These are phyloP conservation scores for Chenopodium formosanum DNA, from an alignment of 148 eudicot species.

Conservation along the genomic window DNA sequence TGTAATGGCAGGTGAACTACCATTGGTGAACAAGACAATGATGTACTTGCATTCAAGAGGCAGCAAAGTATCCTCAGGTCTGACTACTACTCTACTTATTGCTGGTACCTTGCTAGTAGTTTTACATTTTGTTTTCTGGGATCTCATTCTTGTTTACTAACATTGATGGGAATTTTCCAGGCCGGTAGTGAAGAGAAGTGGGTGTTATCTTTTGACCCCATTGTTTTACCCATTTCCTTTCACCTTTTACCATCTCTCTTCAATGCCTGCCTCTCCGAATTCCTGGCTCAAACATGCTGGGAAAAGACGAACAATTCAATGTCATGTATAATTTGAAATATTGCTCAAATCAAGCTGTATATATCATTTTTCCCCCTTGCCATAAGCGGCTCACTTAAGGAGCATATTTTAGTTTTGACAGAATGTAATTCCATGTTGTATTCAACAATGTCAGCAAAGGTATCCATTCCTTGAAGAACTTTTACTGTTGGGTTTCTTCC, in stretches of 20 bases:
- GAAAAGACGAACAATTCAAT: conserved; percentile 14
- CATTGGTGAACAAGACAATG: conserved; percentile 83
- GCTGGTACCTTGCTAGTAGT: conserved; percentile 17
- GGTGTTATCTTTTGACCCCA: conserved; percentile 16
- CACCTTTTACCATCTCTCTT: conserved; percentile 12
- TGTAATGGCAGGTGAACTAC: conserved; percentile 73
- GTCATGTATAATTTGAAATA: conserved; percentile 16
- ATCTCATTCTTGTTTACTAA: conserved; percentile 22
- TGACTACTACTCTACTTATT: conserved; percentile 25
- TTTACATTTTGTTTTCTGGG: conserved; percentile 20
- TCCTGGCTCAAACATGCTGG: conserved; percentile 3
- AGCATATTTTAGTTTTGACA: conserved; percentile 2
- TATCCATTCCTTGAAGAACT: background rate
- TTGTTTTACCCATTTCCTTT: background rate
- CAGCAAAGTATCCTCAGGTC: conserved; percentile 37
- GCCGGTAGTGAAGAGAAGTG: conserved; percentile 33
- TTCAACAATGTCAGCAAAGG: background rate
- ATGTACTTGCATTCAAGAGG: conserved; percentile 56
- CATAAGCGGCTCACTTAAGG: conserved; percentile 8
- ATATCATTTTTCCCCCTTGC: background rate
- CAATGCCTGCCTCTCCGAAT: background rate
- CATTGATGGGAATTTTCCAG: conserved; percentile 32
- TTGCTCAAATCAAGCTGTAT: conserved; percentile 23
- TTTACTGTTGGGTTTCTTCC: background rate
- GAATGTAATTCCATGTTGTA: background rate